Percentiles rank a stretch among this genome's conserved stretches.
Evolutionary conservation across 805 yeast species (phyloP).

Genomic region (Lachancea sp.): DNA sequence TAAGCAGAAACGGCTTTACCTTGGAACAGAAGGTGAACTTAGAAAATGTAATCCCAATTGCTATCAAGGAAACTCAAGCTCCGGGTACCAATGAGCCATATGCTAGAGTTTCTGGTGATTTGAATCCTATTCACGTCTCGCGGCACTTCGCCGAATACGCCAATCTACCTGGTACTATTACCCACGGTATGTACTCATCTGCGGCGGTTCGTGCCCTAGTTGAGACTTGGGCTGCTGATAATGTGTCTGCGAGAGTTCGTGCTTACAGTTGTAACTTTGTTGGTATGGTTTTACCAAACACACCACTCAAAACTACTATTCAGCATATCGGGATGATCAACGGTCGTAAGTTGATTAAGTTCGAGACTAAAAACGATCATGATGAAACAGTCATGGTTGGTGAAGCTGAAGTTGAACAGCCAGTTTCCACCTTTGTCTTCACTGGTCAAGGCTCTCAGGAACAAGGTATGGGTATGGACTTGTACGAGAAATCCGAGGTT

Average conservation of each 20-base stretch:
- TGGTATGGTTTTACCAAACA: conserved; percentile 97
- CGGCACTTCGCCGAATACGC: conserved; percentile 93
- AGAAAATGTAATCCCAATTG: conserved; percentile 84
- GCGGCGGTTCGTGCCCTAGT: conserved; percentile 92
- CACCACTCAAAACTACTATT: conserved; percentile 74
- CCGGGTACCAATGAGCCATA: conserved; percentile 96
- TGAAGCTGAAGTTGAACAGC: conserved; percentile 99
- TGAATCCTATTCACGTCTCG: conserved; percentile 96
- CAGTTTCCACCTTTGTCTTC: conserved; percentile 91
- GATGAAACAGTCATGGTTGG: conserved; percentile 81
- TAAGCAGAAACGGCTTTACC: conserved; percentile 83
- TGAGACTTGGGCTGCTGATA: conserved; percentile 98
- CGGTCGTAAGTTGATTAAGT: conserved; percentile 95
- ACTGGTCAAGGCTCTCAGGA: conserved; percentile 99
- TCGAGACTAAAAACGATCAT: conserved; percentile 78
- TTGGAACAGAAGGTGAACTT: conserved; percentile 90
- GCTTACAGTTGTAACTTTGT: conserved; percentile 87
- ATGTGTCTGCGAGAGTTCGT: conserved; percentile 90
- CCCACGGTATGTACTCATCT: conserved; percentile 98
- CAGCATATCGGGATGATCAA: conserved; percentile 98
- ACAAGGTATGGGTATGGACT: conserved; percentile 99
- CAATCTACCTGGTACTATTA: conserved; percentile 91
- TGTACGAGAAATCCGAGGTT: conserved; percentile 82
- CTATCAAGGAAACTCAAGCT: conserved; percentile 56
- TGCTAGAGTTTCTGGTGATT: conserved; percentile 96